Conservation (phyloP, 768 basidiomycete genomes). For the Russula ochroleuca region DNA sequence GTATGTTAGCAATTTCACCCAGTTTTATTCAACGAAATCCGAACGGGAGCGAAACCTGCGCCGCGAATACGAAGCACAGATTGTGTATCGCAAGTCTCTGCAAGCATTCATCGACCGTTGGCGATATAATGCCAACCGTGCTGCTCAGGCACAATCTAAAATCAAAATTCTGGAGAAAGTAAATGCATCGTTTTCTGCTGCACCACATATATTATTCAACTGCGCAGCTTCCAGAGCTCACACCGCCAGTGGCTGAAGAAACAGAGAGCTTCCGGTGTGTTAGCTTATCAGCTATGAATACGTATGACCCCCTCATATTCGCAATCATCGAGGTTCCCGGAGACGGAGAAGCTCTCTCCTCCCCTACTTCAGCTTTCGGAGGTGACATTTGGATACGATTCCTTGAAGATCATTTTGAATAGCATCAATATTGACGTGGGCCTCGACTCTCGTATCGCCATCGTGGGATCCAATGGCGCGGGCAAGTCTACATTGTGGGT, state of each 20-base stretch:
- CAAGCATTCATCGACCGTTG: slow-evolving; percentile 98
- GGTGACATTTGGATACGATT: slow-evolving; percentile 83
- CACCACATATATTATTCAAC: not conserved
- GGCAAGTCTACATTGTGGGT: slow-evolving; percentile 92
- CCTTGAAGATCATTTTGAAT: slow-evolving; percentile 71
- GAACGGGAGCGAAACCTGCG: slow-evolving; percentile 87
- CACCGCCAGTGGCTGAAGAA: slow-evolving; percentile 91
- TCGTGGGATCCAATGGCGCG: slow-evolving; percentile 92
- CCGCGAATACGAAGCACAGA: slow-evolving; percentile 95
- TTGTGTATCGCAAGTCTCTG: slow-evolving; percentile 90
- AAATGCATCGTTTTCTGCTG: not conserved
- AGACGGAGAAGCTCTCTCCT: slow-evolving; percentile 95
- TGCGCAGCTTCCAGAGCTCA: slow-evolving; percentile 77
- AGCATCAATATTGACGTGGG: slow-evolving; percentile 86
- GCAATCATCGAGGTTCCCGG: slow-evolving; percentile 64
- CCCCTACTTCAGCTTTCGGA: slow-evolving; percentile 90
- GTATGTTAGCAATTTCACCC: slow-evolving; percentile 79
- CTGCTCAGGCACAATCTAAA: slow-evolving; percentile 79
- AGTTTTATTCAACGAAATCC: slow-evolving; percentile 98
- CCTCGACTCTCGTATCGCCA: slow-evolving; percentile 90
- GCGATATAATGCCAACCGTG: slow-evolving; percentile 95
- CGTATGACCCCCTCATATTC: not conserved
- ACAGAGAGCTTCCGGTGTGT: slow-evolving; percentile 84
- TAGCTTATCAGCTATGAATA: not conserved
- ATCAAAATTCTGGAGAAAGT: slow-evolving; percentile 76